phyloP scores from a whole-genome alignment of 1,139 yeast genomes.

The Torulaspora pretoriensis region DNA sequence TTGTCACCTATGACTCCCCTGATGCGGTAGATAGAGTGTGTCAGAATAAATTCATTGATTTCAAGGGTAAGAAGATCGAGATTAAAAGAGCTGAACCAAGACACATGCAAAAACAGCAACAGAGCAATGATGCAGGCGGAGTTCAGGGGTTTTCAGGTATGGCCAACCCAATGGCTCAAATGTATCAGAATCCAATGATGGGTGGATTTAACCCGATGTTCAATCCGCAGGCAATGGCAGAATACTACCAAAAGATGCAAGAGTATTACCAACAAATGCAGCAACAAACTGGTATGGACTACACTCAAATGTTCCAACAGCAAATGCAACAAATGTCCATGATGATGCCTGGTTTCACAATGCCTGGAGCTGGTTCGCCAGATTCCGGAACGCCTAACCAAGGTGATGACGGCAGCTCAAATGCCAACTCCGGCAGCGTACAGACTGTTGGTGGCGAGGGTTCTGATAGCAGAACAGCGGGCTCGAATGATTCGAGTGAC shows the following conservation, averaged over 20 bases:
- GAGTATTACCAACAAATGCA: conserved; percentile 67
- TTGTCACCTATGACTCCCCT: conserved; percentile 92
- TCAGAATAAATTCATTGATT: conserved; percentile 72
- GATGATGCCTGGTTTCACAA: conserved; percentile 55
- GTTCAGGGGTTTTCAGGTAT: conserved; percentile 17
- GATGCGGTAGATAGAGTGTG: conserved; percentile 93
- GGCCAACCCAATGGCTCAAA: conserved; percentile 24
- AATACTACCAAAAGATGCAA: conserved; percentile 83
- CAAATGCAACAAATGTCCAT: conserved; percentile 47
- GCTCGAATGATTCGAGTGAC: conserved; percentile 16
- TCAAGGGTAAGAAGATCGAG: conserved; percentile 90
- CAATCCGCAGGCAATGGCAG: conserved; percentile 83
- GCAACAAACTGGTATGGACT: conserved; percentile 42
- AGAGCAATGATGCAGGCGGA: conserved; percentile 20
- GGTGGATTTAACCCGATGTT: conserved; percentile 70
- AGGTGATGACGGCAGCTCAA: conserved; percentile 24
- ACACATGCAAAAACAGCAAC: conserved; percentile 48
- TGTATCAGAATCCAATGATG: conserved; percentile 36
- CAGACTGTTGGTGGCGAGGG: conserved; percentile 33
- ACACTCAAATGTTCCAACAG: conserved; percentile 39
- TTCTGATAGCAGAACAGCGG: conserved; percentile 15
- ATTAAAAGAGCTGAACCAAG: conserved; percentile 98
- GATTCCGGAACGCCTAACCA: conserved; percentile 28
- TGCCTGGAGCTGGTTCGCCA: conserved; percentile 35
- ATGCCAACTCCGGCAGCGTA: conserved; percentile 23